Conservation (phyloP, 192 early-diverging fungal species). For the Obelidium mucronatum region DNA sequence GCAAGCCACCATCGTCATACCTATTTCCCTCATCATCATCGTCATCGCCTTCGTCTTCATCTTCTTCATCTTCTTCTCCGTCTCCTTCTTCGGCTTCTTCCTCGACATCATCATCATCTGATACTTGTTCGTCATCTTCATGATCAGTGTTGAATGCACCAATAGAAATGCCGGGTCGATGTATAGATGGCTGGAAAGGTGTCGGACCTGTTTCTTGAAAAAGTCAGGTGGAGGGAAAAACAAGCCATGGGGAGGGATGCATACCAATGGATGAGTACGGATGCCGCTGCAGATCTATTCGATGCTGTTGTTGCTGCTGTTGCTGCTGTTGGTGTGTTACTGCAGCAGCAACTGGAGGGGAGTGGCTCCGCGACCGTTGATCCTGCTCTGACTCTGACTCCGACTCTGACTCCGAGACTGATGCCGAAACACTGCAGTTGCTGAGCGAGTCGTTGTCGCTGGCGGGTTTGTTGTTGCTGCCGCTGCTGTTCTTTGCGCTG, state of each 20-base stretch:
- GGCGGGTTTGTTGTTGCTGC: neutral
- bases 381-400: neutral
- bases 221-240: neutral
- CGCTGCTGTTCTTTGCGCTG: too few species aligned
- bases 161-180: neutral
- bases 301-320: neutral
- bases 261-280: too few species aligned
- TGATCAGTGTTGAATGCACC: neutral
- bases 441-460: constrained; percentile 1
- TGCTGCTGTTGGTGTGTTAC: neutral
- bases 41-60: neutral
- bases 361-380: too few species aligned
- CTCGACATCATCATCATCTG: neutral
- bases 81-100: neutral
- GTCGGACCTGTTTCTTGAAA: too few species aligned
- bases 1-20: too few species aligned
- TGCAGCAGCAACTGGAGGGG: neutral
- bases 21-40: neutral
- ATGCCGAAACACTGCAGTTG: constrained; percentile 9
- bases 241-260: neutral
- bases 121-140: neutral
- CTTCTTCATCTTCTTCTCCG: neutral
- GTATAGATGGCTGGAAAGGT: too few species aligned
- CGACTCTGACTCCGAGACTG: neutral
- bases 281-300: neutral